A percentile compares a stretch with the other conserved stretches of the same genome.
Conservation (phyloP, 768 basidiomycete species). For the Candolleomyces efflorescens region DNA sequence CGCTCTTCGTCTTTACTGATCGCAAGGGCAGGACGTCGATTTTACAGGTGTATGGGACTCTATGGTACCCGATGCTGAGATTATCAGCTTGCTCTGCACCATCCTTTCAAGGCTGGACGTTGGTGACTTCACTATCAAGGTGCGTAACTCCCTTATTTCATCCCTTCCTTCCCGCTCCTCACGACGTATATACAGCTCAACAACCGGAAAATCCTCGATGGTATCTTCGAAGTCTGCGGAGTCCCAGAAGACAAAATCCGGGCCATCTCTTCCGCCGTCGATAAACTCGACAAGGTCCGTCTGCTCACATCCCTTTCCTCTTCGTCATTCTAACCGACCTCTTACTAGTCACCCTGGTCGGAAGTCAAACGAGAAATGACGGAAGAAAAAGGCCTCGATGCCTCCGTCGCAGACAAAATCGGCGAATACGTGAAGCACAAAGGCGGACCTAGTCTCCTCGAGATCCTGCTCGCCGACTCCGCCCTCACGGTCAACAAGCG, state of each 20-base stretch:
- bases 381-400: slow-evolving; percentile 85
- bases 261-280: slow-evolving; percentile 92
- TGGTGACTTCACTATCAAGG: slow-evolving; percentile 94
- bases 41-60: slow-evolving; percentile 89
- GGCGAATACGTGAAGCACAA: slow-evolving; percentile 96
- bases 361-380: slow-evolving; percentile 98
- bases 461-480: slow-evolving; percentile 59
- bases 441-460: slow-evolving; percentile 77
- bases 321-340: not conserved
- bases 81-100: slow-evolving; percentile 78
- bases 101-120: slow-evolving; percentile 81
- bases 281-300: slow-evolving; percentile 93
- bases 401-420: slow-evolving; percentile 83
- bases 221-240: slow-evolving; percentile 94
- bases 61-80: slow-evolving; percentile 96
- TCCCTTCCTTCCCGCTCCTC: no score
- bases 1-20: not conserved
- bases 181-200: slow-evolving; percentile 82
- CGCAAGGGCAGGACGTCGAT: slow-evolving; percentile 76
- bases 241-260: slow-evolving; percentile 89
- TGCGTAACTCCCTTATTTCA: slow-evolving; percentile 19
- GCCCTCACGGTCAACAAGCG: slow-evolving; percentile 62
- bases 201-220: slow-evolving; percentile 95
- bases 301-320: not conserved
- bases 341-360: slow-evolving; percentile 74